phyloP scores from a whole-genome alignment of 495 filamentous ascomycete species.

The Podospora pseudopauciseta region DNA sequence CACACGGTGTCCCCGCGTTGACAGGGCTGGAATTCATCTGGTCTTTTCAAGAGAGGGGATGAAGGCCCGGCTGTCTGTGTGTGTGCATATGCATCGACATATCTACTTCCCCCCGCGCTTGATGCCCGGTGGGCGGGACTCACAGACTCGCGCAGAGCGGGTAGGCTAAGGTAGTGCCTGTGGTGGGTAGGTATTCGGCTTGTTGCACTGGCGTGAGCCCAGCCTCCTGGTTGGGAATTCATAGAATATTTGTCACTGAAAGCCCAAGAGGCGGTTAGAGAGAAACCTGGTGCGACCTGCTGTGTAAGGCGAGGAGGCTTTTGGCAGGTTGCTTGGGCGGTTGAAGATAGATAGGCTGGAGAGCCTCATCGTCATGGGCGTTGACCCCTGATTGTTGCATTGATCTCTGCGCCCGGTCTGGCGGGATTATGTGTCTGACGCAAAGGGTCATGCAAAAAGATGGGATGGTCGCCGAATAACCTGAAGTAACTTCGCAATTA shows the following conservation, averaged over 20 bases:
- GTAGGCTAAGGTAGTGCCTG: not conserved
- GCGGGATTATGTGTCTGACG: not conserved
- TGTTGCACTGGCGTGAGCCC: not conserved
- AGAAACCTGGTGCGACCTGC: not conserved
- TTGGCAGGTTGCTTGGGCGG: not conserved
- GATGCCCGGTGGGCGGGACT: not conserved
- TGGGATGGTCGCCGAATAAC: not conserved
- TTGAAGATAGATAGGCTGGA: not conserved
- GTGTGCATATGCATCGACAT: not conserved
- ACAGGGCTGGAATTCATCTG: not conserved
- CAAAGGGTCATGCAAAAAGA: not conserved
- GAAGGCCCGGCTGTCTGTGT: not conserved
- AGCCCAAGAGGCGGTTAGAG: not conserved
- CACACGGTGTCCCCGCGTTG: not conserved
- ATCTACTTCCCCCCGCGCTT: not conserved
- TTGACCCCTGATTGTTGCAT: not conserved
- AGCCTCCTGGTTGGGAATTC: not conserved
- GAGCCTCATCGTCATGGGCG: not conserved
- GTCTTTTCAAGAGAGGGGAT: not conserved
- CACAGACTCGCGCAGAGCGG: not conserved
- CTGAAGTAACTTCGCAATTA: not conserved
- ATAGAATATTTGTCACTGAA: not conserved
- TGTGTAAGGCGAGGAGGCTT: not conserved
- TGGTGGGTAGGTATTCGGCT: not conserved
- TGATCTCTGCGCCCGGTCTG: not conserved